These are phyloP conservation scores for Magnaporthiopsis incrustans DNA, from an alignment of 2,329 filamentous ascomycete species.

Conservation along the genomic window DNA sequence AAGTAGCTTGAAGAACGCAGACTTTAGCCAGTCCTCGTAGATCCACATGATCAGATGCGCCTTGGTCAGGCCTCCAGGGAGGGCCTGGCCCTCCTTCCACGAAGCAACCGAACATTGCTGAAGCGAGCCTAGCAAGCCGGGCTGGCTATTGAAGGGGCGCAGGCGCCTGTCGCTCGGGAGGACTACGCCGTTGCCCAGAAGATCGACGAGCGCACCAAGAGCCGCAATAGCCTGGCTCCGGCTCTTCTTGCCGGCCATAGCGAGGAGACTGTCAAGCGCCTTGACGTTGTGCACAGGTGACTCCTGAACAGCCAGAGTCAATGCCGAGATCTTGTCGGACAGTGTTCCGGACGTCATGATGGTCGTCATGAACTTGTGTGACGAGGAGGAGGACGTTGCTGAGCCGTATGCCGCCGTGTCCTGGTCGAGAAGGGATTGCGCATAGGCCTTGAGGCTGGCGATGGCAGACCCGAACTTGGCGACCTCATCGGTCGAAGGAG, in stretches of 20 bases:
- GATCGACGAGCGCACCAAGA: conserved; percentile 87
- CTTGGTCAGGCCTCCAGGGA: conserved; percentile 68
- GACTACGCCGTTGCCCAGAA: conserved; percentile 81
- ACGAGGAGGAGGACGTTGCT: conserved; percentile 71
- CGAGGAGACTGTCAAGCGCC: conserved; percentile 76
- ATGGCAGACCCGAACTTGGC: conserved; percentile 35
- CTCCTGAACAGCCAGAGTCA: conserved; percentile 91
- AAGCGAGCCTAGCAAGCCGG: conserved; percentile 63
- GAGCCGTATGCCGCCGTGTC: conserved; percentile 71
- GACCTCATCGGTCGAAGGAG: conserved; percentile 35
- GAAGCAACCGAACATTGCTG: conserved; percentile 43
- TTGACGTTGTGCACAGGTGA: conserved; percentile 90
- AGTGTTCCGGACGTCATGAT: conserved; percentile 96
- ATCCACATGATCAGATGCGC: conserved; percentile 79
- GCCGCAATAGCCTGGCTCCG: conserved; percentile 88
- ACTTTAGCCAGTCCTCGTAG: conserved; percentile 93
- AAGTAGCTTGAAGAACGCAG: conserved; percentile 85
- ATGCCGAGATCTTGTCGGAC: conserved; percentile 90
- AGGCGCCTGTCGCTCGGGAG: conserved; percentile 77
- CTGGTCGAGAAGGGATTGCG: conserved; percentile 63
- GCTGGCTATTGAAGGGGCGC: conserved; percentile 70
- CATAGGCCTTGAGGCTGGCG: conserved; percentile 56
- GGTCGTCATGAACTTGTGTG: conserved; percentile 91
- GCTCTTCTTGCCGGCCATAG: conserved; percentile 83
- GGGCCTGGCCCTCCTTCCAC: conserved; percentile 61